A percentile compares a stretch with the other conserved stretches of the same genome.
These are phyloP conservation scores for Ceratocystis harringtonii DNA, from an alignment of 2,329 filamentous ascomycete genomes.

Conservation along the genomic window DNA sequence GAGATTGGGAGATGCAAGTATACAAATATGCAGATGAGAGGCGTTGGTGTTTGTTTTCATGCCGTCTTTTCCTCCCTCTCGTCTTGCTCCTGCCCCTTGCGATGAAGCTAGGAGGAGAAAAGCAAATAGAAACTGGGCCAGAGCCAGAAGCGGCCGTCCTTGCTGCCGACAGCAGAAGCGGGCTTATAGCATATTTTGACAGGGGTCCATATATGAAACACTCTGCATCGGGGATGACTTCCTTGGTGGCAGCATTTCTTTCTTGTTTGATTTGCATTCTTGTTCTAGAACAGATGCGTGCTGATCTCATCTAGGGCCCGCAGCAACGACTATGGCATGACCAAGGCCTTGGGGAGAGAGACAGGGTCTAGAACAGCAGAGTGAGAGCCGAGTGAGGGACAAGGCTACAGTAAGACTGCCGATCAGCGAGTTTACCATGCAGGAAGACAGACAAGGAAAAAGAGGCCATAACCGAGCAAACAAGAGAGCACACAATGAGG, in stretches of 20 bases:
- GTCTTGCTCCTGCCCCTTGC: background rate
- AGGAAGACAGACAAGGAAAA: background rate
- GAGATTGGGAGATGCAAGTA: background rate
- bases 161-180: background rate
- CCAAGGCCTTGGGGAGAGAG: background rate
- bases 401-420: background rate
- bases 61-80: background rate
- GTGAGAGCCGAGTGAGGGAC: background rate
- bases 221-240: background rate
- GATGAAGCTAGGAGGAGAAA: background rate
- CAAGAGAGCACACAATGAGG: background rate
- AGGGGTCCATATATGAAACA: background rate
- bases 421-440: background rate
- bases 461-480: background rate
- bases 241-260: background rate
- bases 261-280: background rate
- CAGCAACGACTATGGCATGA: constrained; percentile 2
- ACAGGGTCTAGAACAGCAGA: background rate
- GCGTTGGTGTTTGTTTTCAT: background rate
- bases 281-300: background rate
- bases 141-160: background rate
- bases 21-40: background rate
- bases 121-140: background rate
- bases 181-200: background rate
- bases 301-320: background rate